Base-by-base conservation (phyloP, 2,329 filamentous ascomycete species). In the Calonectria pseudoreteaudii region DNA sequence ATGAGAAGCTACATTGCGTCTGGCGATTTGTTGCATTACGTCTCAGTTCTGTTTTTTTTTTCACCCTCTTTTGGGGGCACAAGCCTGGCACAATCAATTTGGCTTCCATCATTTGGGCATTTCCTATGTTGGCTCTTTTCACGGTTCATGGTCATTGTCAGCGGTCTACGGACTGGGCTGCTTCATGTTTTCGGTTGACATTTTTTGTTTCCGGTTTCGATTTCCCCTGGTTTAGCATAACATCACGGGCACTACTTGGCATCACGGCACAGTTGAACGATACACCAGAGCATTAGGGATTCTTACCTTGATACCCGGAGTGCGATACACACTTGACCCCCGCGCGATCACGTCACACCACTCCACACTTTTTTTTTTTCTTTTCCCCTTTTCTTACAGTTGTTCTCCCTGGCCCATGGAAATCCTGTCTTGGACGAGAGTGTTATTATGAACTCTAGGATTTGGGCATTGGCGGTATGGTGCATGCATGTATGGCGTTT, bases 301-400 rank as follows among this genome's bases (percentile, higher is more conserved):
- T 82, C 75, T 81, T 74, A 82, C 77, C 76, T 82, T 82, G 84
- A 85, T 85, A 85, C 84, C 84, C 84, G 83, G 84, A 85, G 83
- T 83, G 83, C 83, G 82, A 82, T 78, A 78, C 65, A 79, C 79
- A 81, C 79, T 76, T 81, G 78, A 79, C 80, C 78, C 79, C 77
- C 70, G 79, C 74, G 77, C 80, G 77, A 81, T 81, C 77, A 82
- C 77, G 81, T 83, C 82, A 83, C 81, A 84, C 83, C 84, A 85
- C 84, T 84, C 84, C 81, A 81, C 79, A 65, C 76, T 82, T 81
- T 78, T 75, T 78, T 75, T 79, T 80, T 68, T 58, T 74, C 72
- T 69, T 13, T 71, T 70, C 72, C 38, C 34, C 53, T 31, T 76
- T 28, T 71, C 44, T 47, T 47, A 23, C 3, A 47, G 9, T 23